Evolutionary conservation across 352 stramenopile species (phyloP).

Genomic region (Phytophthora megakarya): DNA sequence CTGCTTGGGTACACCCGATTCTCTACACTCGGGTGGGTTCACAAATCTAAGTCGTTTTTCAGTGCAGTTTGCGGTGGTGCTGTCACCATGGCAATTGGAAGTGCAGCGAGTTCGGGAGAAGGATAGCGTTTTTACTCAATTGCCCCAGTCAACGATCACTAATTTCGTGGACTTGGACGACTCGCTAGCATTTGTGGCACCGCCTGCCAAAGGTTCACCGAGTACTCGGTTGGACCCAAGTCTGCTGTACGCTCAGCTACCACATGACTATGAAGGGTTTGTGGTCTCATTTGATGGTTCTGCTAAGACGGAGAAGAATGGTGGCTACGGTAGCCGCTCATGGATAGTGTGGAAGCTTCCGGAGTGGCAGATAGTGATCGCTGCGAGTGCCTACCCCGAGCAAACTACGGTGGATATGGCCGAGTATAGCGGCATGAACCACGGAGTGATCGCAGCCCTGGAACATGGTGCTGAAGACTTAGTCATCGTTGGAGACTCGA

Average conservation of each 20-base stretch:
- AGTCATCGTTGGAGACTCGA: slow-evolving; percentile 13
- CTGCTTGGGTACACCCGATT: slow-evolving; percentile 23
- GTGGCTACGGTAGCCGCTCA: slow-evolving; percentile 10
- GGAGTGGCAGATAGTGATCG: slow-evolving; percentile 17
- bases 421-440: slow-evolving; percentile 28
- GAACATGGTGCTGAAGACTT: background rate
- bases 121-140: slow-evolving; percentile 1
- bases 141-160: slow-evolving; percentile 12
- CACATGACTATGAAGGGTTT: background rate
- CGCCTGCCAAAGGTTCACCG: background rate
- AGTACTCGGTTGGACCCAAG: background rate
- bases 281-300: slow-evolving; percentile 31
- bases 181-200: background rate
- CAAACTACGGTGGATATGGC: slow-evolving; percentile 28
- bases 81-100: slow-evolving; percentile 15
- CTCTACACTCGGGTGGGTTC: slow-evolving; percentile 30
- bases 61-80: slow-evolving; percentile 18
- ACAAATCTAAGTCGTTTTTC: slow-evolving; percentile 18
- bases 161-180: slow-evolving; percentile 13
- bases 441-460: background rate
- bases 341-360: slow-evolving; percentile 28
- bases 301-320: slow-evolving; percentile 17
- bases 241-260: background rate
- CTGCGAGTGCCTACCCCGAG: slow-evolving; percentile 11
- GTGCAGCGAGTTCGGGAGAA: background rate